Percentiles rank a stretch among this genome's conserved stretches.
Evolutionary conservation across 164 flowering plant species (phyloP).

Genomic region (Stephania cephalantha): DNA sequence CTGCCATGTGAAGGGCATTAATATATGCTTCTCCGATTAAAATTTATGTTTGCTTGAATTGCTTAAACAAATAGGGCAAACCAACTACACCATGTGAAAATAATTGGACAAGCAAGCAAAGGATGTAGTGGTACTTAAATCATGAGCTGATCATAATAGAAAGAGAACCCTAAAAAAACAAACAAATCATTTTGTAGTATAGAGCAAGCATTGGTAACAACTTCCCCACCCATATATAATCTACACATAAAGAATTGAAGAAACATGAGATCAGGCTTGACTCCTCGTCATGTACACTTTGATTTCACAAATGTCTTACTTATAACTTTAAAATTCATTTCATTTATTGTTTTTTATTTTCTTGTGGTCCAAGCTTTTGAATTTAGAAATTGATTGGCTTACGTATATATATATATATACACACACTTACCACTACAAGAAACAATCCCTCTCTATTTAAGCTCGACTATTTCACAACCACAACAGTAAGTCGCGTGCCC

Average conservation of each 20-base stretch:
- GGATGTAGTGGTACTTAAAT: constrained; percentile 30
- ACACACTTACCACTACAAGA: too few species aligned
- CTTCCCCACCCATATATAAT: background rate
- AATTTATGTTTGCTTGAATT: background rate
- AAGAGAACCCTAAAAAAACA: background rate
- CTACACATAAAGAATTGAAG: background rate
- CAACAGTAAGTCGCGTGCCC: too few species aligned
- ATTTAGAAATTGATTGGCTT: background rate
- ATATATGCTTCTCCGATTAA: background rate
- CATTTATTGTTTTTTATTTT: background rate
- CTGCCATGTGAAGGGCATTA: constrained; percentile 11
- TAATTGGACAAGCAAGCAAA: constrained; percentile 26
- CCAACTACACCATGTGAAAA: constrained; percentile 37
- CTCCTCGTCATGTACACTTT: background rate
- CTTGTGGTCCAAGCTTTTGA: background rate
- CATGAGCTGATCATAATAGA: constrained; percentile 5
- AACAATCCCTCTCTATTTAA: too few species aligned
- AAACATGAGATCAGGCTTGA: background rate
- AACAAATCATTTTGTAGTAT: background rate
- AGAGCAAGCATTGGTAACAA: background rate
- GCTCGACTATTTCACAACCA: too few species aligned
- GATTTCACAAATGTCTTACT: background rate
- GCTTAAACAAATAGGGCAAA: constrained; percentile 11
- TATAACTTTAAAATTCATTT: background rate
- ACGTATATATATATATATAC: background rate